Percentiles rank a stretch among this genome's conserved stretches.
Conservation (phyloP, 768 basidiomycete species). For the Tricholoma flavovirens region DNA sequence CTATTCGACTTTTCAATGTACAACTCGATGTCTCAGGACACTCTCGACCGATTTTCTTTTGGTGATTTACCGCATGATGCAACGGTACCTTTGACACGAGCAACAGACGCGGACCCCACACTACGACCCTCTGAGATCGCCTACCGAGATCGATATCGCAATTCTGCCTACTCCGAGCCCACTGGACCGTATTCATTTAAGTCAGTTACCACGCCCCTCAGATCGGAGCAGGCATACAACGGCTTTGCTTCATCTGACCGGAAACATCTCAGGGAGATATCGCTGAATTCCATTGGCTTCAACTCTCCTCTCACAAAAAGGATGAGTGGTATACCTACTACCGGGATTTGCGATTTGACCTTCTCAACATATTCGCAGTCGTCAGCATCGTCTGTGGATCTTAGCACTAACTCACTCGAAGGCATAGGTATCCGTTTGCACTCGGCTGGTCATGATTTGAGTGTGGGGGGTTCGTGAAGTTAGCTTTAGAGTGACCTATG, state of each 20-base stretch:
- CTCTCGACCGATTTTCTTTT: not conserved
- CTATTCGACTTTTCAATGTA: slow-evolving; percentile 19
- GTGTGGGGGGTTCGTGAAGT: slow-evolving; percentile 12
- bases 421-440: slow-evolving; percentile 7
- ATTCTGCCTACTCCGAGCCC: not conserved
- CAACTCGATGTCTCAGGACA: slow-evolving; percentile 12
- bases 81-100: not conserved
- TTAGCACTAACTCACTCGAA: slow-evolving; percentile 2
- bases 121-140: not conserved
- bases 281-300: not conserved
- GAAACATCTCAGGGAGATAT: not conserved
- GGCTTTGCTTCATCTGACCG: not conserved
- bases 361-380: slow-evolving; percentile 4
- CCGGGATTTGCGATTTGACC: not conserved
- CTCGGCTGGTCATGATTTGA: slow-evolving; percentile 10
- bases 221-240: not conserved
- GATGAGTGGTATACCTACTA: not conserved
- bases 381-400: slow-evolving; percentile 1
- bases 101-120: not conserved
- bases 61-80: not conserved
- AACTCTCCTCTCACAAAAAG: not conserved
- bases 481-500: not conserved
- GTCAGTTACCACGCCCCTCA: not conserved
- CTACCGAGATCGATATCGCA: not conserved
- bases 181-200: not conserved